Evolutionary conservation across 2,329 filamentous ascomycete genomes (phyloP).

Genomic region (Nothophoma quercina): DNA sequence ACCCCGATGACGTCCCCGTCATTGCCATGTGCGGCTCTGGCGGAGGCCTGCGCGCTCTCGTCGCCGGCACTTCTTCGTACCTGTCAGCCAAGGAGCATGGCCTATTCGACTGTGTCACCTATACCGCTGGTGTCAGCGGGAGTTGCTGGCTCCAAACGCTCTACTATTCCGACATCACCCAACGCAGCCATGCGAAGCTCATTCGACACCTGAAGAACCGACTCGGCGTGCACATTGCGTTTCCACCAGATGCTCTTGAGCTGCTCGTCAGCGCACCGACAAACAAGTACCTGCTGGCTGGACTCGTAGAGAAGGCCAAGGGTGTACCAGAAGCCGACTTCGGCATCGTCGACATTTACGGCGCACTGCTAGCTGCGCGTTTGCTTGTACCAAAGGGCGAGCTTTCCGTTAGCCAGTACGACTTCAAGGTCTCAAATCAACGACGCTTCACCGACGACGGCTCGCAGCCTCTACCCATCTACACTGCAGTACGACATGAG

Average conservation of each 20-base stretch:
- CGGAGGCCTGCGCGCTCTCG: slow-evolving; percentile 86
- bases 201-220: slow-evolving; percentile 87
- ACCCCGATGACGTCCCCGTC: slow-evolving; percentile 89
- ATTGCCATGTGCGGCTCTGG: slow-evolving; percentile 96
- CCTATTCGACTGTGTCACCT: slow-evolving; percentile 91
- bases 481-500: slow-evolving; percentile 93
- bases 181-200: slow-evolving; percentile 71
- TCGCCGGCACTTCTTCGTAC: slow-evolving; percentile 88
- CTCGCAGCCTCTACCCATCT: slow-evolving; percentile 87
- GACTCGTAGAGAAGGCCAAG: slow-evolving; percentile 89
- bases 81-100: slow-evolving; percentile 85
- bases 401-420: slow-evolving; percentile 74
- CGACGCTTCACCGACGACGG: slow-evolving; percentile 77
- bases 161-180: slow-evolving; percentile 80
- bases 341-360: slow-evolving; percentile 93
- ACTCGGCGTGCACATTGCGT: slow-evolving; percentile 88
- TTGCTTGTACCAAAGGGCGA: slow-evolving; percentile 88
- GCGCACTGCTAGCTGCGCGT: slow-evolving; percentile 81
- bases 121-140: slow-evolving; percentile 93
- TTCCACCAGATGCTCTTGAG: slow-evolving; percentile 82
- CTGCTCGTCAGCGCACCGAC: slow-evolving; percentile 88
- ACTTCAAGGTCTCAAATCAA: slow-evolving; percentile 93
- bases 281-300: slow-evolving; percentile 87
- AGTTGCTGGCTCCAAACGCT: slow-evolving; percentile 94
- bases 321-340: slow-evolving; percentile 82